Evolutionary conservation across 495 filamentous ascomycete species (phyloP).

Genomic region (Aspergillus conjunctus): DNA sequence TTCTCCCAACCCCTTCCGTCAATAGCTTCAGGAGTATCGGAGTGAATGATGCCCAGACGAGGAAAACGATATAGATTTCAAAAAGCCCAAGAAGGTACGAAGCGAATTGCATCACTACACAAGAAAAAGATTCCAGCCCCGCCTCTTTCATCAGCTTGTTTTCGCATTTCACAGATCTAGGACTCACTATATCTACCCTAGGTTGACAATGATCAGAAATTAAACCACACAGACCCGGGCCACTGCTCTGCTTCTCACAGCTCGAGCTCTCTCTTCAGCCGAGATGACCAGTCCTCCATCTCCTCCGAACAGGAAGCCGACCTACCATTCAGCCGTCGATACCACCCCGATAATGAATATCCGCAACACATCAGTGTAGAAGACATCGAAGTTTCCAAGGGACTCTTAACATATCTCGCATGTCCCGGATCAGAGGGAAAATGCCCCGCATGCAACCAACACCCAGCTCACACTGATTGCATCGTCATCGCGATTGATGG

Average conservation of each 20-base stretch:
- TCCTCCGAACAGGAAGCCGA: neutral
- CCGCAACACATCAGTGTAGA: neutral
- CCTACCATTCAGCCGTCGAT: neutral
- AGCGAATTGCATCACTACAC: neutral
- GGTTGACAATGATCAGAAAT: neutral
- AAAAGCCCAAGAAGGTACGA: neutral
- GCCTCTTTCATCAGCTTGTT: neutral
- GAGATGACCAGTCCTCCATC: neutral
- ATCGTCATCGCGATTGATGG: slow-evolving; percentile 7
- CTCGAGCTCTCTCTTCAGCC: neutral
- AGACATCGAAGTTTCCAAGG: neutral
- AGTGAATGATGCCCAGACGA: neutral
- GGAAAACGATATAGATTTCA: neutral
- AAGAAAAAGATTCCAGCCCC: neutral
- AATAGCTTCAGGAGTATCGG: neutral
- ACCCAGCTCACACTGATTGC: neutral
- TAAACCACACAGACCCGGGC: neutral
- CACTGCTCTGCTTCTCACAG: neutral
- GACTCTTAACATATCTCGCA: neutral
- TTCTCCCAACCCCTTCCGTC: neutral
- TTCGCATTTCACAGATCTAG: neutral
- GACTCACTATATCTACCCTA: neutral
- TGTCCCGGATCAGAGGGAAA: slow-evolving; percentile 1
- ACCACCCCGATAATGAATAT: neutral
- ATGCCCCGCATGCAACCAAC: neutral